Conservation (phyloP, 1,139 yeast species). For the Lodderomyces beijingensis region DNA sequence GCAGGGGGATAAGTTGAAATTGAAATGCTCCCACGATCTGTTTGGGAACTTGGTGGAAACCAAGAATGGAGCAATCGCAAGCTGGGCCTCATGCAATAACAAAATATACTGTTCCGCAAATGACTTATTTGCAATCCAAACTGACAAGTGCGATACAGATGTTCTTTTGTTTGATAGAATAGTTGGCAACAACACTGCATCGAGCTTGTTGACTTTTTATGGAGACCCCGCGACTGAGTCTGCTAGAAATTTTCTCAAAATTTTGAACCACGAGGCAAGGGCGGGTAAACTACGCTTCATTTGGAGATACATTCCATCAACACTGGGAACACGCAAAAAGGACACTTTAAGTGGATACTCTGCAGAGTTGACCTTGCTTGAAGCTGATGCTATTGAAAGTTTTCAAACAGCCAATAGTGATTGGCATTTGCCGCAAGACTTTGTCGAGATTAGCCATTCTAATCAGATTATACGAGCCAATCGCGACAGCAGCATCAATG, state of each 20-base stretch:
- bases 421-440: constrained; percentile 11
- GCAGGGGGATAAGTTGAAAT: constrained; percentile 16
- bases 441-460: constrained; percentile 9
- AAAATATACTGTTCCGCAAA: constrained; percentile 59
- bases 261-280: constrained; percentile 56
- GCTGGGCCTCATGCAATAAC: constrained; percentile 54
- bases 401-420: constrained; percentile 15
- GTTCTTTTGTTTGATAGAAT: constrained; percentile 53
- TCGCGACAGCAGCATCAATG: constrained; percentile 22
- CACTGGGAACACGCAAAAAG: constrained; percentile 6
- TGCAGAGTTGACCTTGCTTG: constrained; percentile 54
- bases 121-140: constrained; percentile 59
- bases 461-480: constrained; percentile 18
- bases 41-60: constrained; percentile 29
- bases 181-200: constrained; percentile 41
- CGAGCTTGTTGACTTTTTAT: constrained; percentile 45
- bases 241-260: constrained; percentile 55
- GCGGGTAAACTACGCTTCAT: constrained; percentile 67
- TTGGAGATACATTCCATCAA: constrained; percentile 60
- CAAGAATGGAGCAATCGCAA: constrained; percentile 23
- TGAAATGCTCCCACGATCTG: constrained; percentile 29
- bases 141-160: constrained; percentile 12
- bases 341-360: constrained; percentile 63
- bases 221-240: constrained; percentile 45
- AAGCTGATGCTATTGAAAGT: constrained; percentile 56